These are phyloP conservation scores for Diplocarpon rosae DNA, from an alignment of 2,329 filamentous ascomycete species.

Conservation along the genomic window DNA sequence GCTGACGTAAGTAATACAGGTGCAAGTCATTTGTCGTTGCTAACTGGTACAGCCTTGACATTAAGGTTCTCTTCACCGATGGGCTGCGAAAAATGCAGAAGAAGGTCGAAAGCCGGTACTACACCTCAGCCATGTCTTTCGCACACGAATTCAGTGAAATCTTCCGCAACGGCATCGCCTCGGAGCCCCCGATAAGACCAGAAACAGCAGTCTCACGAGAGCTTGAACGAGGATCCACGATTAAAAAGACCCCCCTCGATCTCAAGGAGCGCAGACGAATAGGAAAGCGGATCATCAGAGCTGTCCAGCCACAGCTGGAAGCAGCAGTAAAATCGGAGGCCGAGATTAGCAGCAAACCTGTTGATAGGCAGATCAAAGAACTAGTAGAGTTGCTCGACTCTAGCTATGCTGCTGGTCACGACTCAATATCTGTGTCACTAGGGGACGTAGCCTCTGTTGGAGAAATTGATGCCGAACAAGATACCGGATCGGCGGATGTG, in stretches of 20 bases:
- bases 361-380: slow-evolving; percentile 60
- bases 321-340: slow-evolving; percentile 68
- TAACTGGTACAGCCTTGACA: slow-evolving; percentile 47
- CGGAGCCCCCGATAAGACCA: slow-evolving; percentile 12
- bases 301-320: slow-evolving; percentile 67
- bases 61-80: slow-evolving; percentile 45
- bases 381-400: slow-evolving; percentile 63
- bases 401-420: slow-evolving; percentile 40
- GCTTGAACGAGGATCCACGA: slow-evolving; percentile 24
- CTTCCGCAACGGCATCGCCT: slow-evolving; percentile 39
- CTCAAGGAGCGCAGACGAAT: slow-evolving; percentile 72
- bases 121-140: slow-evolving; percentile 47
- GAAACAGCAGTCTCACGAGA: slow-evolving; percentile 24
- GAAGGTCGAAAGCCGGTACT: slow-evolving; percentile 42
- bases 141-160: slow-evolving; percentile 44
- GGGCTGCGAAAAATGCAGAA: slow-evolving; percentile 40
- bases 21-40: slow-evolving; percentile 20
- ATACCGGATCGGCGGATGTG: slow-evolving; percentile 13
- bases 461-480: slow-evolving; percentile 30
- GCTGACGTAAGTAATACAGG: slow-evolving; percentile 52
- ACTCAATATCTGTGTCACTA: slow-evolving; percentile 33
- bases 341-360: slow-evolving; percentile 61
- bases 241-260: slow-evolving; percentile 40
- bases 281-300: slow-evolving; percentile 82
- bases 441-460: slow-evolving; percentile 32